phyloP scores from a whole-genome alignment of 2,329 filamentous ascomycete species.

The Fusarium fracticaudum region DNA sequence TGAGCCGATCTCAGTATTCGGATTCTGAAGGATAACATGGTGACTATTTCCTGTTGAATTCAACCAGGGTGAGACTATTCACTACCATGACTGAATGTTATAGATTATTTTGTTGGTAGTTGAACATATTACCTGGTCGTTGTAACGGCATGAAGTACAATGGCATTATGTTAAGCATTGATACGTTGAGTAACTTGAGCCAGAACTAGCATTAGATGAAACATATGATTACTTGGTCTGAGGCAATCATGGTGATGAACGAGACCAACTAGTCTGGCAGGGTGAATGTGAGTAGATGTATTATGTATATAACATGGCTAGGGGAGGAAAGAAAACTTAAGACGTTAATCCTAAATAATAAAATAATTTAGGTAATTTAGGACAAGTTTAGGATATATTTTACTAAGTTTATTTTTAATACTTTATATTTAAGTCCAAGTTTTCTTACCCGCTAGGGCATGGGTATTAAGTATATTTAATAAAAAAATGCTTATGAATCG shows the following conservation, averaged over 20 bases:
- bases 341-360: too few relatives aligned
- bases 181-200: constrained; percentile 19
- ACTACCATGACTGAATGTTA: not conserved
- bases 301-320: not conserved
- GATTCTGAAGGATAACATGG: constrained; percentile 4
- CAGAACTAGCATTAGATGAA: not conserved
- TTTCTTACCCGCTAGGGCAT: not conserved
- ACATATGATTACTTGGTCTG: not conserved
- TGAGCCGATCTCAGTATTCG: constrained; percentile 44
- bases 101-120: not conserved
- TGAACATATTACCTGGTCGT: not conserved
- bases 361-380: too few relatives aligned
- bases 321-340: too few relatives aligned
- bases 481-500: not conserved
- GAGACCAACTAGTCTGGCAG: not conserved
- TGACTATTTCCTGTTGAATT: not conserved
- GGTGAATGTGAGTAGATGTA: not conserved
- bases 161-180: not conserved
- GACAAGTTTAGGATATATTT: too few relatives aligned
- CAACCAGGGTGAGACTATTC: not conserved
- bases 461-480: constrained; percentile 29
- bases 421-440: too few relatives aligned
- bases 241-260: not conserved
- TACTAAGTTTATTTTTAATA: too few relatives aligned
- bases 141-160: not conserved